Evolutionary conservation across 1,139 yeast genomes (phyloP), one percentile per base, ranked within the genome.

Genomic region (Kluyveromyces sp.): DNA sequence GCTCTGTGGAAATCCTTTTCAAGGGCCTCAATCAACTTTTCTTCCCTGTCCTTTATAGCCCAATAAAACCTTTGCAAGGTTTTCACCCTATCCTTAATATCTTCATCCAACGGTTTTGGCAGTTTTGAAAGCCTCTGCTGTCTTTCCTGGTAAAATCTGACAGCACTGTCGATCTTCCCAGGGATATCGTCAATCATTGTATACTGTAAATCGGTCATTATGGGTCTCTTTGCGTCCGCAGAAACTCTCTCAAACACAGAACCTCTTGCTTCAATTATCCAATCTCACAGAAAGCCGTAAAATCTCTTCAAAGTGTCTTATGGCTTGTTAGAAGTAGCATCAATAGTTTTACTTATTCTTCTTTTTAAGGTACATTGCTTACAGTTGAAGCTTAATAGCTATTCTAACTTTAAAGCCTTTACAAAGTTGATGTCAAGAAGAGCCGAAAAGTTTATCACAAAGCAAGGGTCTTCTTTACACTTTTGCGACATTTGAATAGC

Each of bases 41-140:
- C 78, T 42, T 67, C 69, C 54, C 83, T 75, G 59, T 84, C 92
- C 47, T 71, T 68, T 30, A 88, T 46, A 2, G 78, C 82, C 57
- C 72, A 81, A 64, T 79, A 85, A 28, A 88, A 59, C 57, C 79
- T 78, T 50, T 92, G 74, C 54, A 88, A 72, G 56, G 78, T 83
- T 49, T 76, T 69, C 50, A 78, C 68, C 38, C 95, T 70, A 56
- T 58, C 74, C 49, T 77, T 78, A 37, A 85, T 52, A 29, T 80
- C 71, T 44, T 71, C 74, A 26, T 47, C 47, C 22, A 43, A 39
- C 3, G 55, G 46, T 17, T 53, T 45, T 15, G 43, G 43, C 6
- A 41, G 41, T 3, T 45, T 36, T 3, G 57, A 39, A 11, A 56
- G 29, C 20, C 48, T 40, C 20, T 40, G 36, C 43, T 56, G 61